Evolutionary conservation across 352 stramenopile genomes (phyloP), one percentile per base, ranked within the genome.

Genomic region (Elongisporangium anandrum): DNA sequence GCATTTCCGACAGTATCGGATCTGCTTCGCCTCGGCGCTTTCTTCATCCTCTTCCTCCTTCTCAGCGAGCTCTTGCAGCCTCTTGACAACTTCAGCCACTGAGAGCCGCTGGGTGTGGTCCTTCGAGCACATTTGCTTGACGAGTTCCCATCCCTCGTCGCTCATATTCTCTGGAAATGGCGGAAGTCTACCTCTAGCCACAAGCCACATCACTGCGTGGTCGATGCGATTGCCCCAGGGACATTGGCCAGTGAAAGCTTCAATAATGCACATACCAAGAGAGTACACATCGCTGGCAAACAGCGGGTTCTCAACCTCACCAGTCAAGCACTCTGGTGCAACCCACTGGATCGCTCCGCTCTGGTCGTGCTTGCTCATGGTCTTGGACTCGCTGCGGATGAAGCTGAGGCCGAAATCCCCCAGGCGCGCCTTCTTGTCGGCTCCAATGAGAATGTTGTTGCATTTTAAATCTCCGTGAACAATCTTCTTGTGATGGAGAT

Each of bases 261-360:
- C 61, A 6, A 66, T 10, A 9, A 66, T 56, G 22, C 55, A 63
- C 61, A 66, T 66, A 1, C 61, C 55, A 19, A 66, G 51, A 13
- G 55, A 56, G 34, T 56, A 66, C 12, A 66, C 56, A 20, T 66
- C 61, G 13, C 55, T 63, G 12, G 49, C 50, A 17, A 52, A 48
- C 45, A 34, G 39, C 50, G 19, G 47, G 2, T 12, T 20, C 52
- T 48, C 22, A 21, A 15, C 48, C 10, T 38, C 26, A 23, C 17
- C 15, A n/a, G 9, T 2, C 26, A 64, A 20, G 23, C 41, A 47
- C 15, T 64, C 51, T 13, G 58, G 58, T 15, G 50, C 58, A n/a
- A 50, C 53, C 58, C 58, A 64, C 39, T 57, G 58, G 22, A 58
- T 15, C 3, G 24, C 48, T 13, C 48, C 48, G 2, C 20, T 20